Evolutionary conservation across 305 asterid species (phyloP).

Genomic region (Fraxinus nigra): DNA sequence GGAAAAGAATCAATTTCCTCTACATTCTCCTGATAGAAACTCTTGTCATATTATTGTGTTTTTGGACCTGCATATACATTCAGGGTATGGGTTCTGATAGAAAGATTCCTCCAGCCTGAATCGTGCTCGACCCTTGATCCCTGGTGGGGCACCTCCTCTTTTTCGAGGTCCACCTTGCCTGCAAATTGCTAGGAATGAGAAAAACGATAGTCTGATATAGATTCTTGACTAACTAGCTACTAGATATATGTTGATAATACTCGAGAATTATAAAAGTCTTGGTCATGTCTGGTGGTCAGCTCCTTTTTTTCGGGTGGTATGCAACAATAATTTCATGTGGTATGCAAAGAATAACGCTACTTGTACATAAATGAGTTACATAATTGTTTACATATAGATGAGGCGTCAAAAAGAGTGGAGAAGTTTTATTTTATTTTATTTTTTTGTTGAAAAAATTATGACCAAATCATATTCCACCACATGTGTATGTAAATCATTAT

Average conservation of each 20-base stretch:
- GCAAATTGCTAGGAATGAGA: conserved; percentile 19
- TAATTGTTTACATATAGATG: too few relatives aligned
- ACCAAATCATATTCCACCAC: too few relatives aligned
- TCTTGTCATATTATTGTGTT: conserved; percentile 22
- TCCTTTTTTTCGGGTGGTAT: neutral
- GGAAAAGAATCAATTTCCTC: neutral
- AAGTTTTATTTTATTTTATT: too few relatives aligned
- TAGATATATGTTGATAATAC: neutral
- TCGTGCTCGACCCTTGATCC: conserved; percentile 76
- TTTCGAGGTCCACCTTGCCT: conserved; percentile 82
- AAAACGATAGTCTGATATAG: neutral
- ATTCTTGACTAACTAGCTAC: neutral
- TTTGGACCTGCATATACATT: conserved; percentile 70
- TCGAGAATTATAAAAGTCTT: neutral
- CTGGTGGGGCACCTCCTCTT: conserved; percentile 70
- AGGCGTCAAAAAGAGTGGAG: too few relatives aligned
- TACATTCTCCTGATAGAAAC: neutral
- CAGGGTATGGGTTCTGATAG: conserved; percentile 50
- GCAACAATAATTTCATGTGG: neutral
- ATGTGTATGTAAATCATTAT: too few relatives aligned
- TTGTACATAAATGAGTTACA: too few relatives aligned
- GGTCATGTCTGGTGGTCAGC: neutral
- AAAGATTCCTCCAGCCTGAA: conserved; percentile 68
- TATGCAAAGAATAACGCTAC: neutral
- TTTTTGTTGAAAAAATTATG: too few relatives aligned